These are phyloP conservation scores for Saccharomycopsis schoenii DNA, from an alignment of 805 yeast species.

Conservation along the genomic window DNA sequence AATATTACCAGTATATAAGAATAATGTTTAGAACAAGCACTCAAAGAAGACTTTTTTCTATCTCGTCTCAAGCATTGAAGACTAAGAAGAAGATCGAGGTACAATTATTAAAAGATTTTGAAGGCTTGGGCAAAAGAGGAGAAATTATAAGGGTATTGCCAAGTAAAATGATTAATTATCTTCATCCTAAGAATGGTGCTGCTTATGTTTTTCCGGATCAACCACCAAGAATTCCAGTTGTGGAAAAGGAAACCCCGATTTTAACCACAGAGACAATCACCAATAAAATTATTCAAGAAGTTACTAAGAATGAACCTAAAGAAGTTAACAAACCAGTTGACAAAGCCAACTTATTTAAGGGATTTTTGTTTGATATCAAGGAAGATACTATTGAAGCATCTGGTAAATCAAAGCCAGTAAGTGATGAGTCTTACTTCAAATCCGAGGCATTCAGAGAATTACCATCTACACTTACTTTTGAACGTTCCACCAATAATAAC, in stretches of 20 bases:
- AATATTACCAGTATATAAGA: too few relatives aligned
- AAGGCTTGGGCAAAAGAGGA: conserved; percentile 55
- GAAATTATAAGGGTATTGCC: conserved; percentile 69
- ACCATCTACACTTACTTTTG: neutral
- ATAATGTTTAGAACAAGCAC: neutral
- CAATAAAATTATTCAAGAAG: neutral
- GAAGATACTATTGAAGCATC: neutral
- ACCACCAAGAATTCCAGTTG: conserved; percentile 16
- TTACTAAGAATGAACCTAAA: neutral
- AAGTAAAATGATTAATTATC: conserved; percentile 69
- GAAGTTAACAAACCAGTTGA: neutral
- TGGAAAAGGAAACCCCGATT: conserved; percentile 2
- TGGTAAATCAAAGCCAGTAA: neutral
- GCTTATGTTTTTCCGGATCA: conserved; percentile 39
- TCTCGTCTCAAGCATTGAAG: neutral
- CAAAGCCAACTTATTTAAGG: conserved; percentile 1
- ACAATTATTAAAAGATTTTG: conserved; percentile 63
- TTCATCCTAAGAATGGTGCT: conserved; percentile 68
- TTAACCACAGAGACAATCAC: neutral
- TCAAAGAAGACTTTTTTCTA: conserved; percentile 5
- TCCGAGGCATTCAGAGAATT: conserved; percentile 8
- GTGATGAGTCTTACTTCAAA: conserved; percentile 4
- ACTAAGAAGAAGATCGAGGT: conserved; percentile 44
- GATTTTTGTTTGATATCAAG: conserved; percentile 3
- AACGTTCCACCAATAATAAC: neutral